These are phyloP conservation scores for Smittium culicis DNA, from an alignment of 371 early-diverging fungal species.

Conservation along the genomic window DNA sequence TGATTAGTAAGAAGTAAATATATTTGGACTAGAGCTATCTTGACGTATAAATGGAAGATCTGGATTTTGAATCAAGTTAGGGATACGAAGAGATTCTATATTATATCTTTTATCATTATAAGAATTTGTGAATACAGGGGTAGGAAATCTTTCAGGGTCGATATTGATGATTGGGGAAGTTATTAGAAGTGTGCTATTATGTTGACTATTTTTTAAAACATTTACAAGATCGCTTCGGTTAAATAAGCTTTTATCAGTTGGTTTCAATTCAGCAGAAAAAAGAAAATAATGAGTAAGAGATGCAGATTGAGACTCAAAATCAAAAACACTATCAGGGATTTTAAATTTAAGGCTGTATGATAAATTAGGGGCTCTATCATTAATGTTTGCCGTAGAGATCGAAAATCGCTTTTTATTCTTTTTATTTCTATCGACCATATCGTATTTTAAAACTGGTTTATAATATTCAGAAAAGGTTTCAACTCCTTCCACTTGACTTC, in stretches of 20 bases:
- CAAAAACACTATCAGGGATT: neutral
- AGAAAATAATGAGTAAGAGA: neutral
- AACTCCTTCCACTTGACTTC: neutral
- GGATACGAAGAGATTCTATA: neutral
- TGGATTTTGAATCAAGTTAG: neutral
- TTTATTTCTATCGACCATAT: neutral
- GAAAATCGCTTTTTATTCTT: neutral
- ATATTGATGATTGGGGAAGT: neutral
- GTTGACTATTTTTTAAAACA: neutral
- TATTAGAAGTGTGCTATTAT: neutral
- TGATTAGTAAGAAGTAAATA: neutral
- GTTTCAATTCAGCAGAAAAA: neutral
- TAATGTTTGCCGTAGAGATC: neutral
- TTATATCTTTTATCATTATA: neutral
- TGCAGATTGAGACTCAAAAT: neutral
- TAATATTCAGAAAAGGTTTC: neutral
- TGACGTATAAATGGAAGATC: neutral
- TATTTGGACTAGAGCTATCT: neutral
- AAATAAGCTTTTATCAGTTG: neutral
- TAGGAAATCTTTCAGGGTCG: neutral
- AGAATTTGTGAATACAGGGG: neutral
- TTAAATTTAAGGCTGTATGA: neutral
- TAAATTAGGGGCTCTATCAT: too few species aligned
- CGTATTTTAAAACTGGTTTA: neutral
- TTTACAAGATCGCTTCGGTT: neutral